Evolutionary conservation across 306 rosid genomes (phyloP).

Genomic region (Mimosa bimucronata): DNA sequence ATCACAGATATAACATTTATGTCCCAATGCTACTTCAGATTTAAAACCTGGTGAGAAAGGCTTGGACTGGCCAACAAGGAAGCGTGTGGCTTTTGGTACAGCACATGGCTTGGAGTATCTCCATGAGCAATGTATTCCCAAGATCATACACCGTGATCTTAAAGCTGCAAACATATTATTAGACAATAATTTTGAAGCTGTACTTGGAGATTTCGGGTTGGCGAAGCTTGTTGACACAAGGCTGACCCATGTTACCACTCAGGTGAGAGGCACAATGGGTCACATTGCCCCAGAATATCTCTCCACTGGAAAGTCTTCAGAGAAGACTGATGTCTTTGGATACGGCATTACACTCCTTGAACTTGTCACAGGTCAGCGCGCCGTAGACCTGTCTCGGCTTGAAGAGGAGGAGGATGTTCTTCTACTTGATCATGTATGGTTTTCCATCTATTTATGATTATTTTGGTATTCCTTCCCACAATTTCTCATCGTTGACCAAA

Average conservation of each 20-base stretch:
- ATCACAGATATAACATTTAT: not conserved
- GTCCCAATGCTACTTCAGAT: slow-evolving; percentile 36
- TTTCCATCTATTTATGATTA: not conserved
- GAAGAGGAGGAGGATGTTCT: slow-evolving; percentile 96
- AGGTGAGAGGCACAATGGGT: slow-evolving; percentile 96
- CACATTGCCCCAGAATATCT: slow-evolving; percentile 96
- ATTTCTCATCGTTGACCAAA: not conserved
- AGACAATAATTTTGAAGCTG: slow-evolving; percentile 85
- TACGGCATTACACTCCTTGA: slow-evolving; percentile 95
- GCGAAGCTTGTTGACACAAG: slow-evolving; percentile 78
- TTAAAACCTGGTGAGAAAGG: slow-evolving; percentile 55
- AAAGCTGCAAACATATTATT: slow-evolving; percentile 94
- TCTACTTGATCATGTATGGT: slow-evolving; percentile 85
- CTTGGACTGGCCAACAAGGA: slow-evolving; percentile 56
- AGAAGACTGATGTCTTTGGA: slow-evolving; percentile 92
- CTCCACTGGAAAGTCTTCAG: slow-evolving; percentile 90
- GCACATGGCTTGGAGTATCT: slow-evolving; percentile 79
- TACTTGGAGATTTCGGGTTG: slow-evolving; percentile 92
- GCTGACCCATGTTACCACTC: slow-evolving; percentile 91
- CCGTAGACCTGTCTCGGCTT: slow-evolving; percentile 79
- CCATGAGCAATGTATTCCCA: slow-evolving; percentile 89
- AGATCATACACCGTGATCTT: slow-evolving; percentile 90
- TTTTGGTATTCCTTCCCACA: not conserved
- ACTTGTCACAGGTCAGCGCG: slow-evolving; percentile 89
- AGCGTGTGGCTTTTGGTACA: slow-evolving; percentile 55